Percentiles rank a stretch among this genome's conserved stretches.
phyloP scores from a whole-genome alignment of 345 rosid genomes.

The Pugionium cornutum region DNA sequence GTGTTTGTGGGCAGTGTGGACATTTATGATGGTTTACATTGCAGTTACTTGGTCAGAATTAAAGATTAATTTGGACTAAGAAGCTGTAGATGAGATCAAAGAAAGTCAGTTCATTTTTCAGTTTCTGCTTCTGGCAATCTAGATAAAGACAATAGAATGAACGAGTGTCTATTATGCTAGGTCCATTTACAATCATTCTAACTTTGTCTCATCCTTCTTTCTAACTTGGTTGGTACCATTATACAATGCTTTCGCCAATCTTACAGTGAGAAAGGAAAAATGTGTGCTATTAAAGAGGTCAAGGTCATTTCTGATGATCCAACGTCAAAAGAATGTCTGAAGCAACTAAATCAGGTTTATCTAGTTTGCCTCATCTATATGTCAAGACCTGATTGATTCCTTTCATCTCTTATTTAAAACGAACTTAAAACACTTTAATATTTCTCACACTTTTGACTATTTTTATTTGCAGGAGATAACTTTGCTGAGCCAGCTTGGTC shows the following conservation, averaged over 20 bases:
- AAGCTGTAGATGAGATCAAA: no score
- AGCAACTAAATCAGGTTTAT: slow-evolving; percentile 87
- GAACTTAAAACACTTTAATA: slow-evolving; percentile 1
- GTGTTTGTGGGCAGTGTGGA: neutral
- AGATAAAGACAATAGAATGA: slow-evolving; percentile 20
- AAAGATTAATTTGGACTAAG: neutral
- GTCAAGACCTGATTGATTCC: neutral
- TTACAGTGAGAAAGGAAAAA: slow-evolving; percentile 78
- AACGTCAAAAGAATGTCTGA: slow-evolving; percentile 79
- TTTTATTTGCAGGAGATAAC: slow-evolving; percentile 73
- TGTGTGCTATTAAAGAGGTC: slow-evolving; percentile 99
- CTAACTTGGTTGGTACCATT: slow-evolving; percentile 13
- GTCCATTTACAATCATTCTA: neutral
- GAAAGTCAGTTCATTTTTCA: no score
- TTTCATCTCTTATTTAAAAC: neutral
- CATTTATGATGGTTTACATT: slow-evolving; percentile 13
- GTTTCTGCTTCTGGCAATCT: neutral
- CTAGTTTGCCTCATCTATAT: neutral
- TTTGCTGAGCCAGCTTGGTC: slow-evolving; percentile 82
- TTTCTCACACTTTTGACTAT: slow-evolving; percentile 9
- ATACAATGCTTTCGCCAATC: slow-evolving; percentile 17
- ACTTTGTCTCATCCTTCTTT: slow-evolving; percentile 13
- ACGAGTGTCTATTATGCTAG: neutral
- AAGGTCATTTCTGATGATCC: slow-evolving; percentile 76
- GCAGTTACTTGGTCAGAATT: neutral